phyloP scores from a whole-genome alignment of 495 filamentous ascomycete genomes.

The Rusavskia elegans region DNA sequence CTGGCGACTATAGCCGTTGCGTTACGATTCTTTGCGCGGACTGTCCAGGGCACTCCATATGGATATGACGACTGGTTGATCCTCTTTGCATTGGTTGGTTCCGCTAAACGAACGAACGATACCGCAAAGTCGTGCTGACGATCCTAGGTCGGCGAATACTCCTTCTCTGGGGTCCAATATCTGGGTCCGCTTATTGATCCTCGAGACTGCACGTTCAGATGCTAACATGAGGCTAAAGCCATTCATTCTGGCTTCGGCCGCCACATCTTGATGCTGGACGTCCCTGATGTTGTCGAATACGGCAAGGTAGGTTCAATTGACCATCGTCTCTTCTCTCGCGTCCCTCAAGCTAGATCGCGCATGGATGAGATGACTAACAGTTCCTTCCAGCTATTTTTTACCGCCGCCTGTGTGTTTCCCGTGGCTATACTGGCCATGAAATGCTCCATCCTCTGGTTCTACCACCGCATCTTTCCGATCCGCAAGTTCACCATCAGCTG shows the following conservation, averaged over 20 bases:
- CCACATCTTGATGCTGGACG: not conserved
- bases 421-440: slow-evolving; percentile 16
- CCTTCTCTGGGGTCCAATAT: not conserved
- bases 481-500: slow-evolving; percentile 16
- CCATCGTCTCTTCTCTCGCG: not conserved
- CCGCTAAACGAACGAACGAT: not conserved
- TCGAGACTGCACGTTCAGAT: not conserved
- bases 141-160: not conserved
- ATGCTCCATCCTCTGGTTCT: slow-evolving; percentile 24
- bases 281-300: not conserved
- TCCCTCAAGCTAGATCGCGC: not conserved
- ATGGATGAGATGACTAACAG: too few species aligned
- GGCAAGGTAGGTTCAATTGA: not conserved
- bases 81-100: slow-evolving; percentile 12
- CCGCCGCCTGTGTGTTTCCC: slow-evolving; percentile 12
- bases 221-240: not conserved
- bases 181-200: not conserved
- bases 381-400: slow-evolving; percentile 5
- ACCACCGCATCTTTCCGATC: slow-evolving; percentile 21
- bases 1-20: slow-evolving; percentile 8
- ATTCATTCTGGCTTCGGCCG: not conserved
- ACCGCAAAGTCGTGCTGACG: not conserved
- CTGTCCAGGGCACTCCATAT: slow-evolving; percentile 6
- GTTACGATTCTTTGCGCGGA: slow-evolving; percentile 14
- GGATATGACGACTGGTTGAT: slow-evolving; percentile 17